Percentiles rank a stretch among this genome's conserved stretches.
These are phyloP conservation scores for Aspergillus luchuensis DNA, from an alignment of 2,329 filamentous ascomycete genomes.

Conservation along the genomic window DNA sequence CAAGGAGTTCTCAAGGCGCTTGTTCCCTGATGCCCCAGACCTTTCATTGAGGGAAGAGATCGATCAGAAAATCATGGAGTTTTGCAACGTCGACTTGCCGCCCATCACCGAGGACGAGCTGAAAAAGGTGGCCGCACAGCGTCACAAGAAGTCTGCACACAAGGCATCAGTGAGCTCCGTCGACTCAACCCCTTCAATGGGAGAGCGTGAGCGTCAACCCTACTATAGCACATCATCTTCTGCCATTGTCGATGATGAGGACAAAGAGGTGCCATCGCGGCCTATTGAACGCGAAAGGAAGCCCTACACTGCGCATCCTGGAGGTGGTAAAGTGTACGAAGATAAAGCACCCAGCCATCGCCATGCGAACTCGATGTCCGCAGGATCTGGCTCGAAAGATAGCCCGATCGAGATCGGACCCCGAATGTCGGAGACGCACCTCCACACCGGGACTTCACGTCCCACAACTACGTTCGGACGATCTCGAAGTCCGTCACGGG, in stretches of 20 bases:
- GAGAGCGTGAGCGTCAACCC: slow-evolving; percentile 44
- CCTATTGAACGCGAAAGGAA: slow-evolving; percentile 68
- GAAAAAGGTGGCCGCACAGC: slow-evolving; percentile 32
- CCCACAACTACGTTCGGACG: slow-evolving; percentile 19
- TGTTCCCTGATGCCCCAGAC: slow-evolving; percentile 67
- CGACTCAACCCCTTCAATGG: slow-evolving; percentile 27
- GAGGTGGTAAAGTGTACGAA: slow-evolving; percentile 60
- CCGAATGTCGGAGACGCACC: slow-evolving; percentile 60
- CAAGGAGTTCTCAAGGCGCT: slow-evolving; percentile 71
- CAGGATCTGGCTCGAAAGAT: slow-evolving; percentile 55
- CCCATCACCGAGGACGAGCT: slow-evolving; percentile 42
- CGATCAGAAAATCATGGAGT: slow-evolving; percentile 60
- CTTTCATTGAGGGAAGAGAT: slow-evolving; percentile 61
- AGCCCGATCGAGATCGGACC: slow-evolving; percentile 56
- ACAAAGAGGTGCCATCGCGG: slow-evolving; percentile 46
- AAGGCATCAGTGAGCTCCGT: slow-evolving; percentile 17
- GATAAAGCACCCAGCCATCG: slow-evolving; percentile 30
- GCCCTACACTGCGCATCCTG: slow-evolving; percentile 63
- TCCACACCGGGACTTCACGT: slow-evolving; percentile 21
- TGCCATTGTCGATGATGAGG: slow-evolving; percentile 43
- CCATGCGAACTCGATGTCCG: slow-evolving; percentile 30
- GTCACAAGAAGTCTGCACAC: slow-evolving; percentile 26
- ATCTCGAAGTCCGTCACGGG: slow-evolving; percentile 38
- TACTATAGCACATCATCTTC: slow-evolving; percentile 39
- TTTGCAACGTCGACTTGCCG: slow-evolving; percentile 52